A percentile compares a stretch with the other conserved stretches of the same genome.
These are phyloP conservation scores for Podosphaera xanthii DNA, from an alignment of 2,329 filamentous ascomycete species.

Conservation along the genomic window DNA sequence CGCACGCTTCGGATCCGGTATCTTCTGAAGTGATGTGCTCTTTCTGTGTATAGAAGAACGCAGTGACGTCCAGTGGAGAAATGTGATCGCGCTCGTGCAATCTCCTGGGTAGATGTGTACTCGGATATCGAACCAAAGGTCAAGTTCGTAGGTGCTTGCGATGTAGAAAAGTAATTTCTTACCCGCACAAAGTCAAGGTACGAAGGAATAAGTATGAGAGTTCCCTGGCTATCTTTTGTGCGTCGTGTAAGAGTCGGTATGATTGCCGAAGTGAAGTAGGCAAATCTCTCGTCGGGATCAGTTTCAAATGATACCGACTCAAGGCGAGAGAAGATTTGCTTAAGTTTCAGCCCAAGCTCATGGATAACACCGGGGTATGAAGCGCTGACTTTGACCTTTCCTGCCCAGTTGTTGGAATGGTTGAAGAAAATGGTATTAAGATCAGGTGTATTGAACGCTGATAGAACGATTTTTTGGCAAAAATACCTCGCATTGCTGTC, in stretches of 20 bases:
- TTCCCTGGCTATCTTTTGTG: constrained; percentile 41
- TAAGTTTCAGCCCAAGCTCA: constrained; percentile 45
- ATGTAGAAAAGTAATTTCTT: constrained; percentile 73
- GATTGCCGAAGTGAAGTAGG: constrained; percentile 67
- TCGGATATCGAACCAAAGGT: constrained; percentile 72
- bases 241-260: constrained; percentile 52
- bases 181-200: constrained; percentile 91
- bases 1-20: constrained; percentile 63
- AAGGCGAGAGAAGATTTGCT: constrained; percentile 80
- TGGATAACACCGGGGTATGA: constrained; percentile 49
- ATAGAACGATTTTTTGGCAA: constrained; percentile 66
- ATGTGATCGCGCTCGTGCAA: constrained; percentile 65
- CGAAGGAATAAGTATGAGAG: constrained; percentile 71
- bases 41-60: constrained; percentile 74
- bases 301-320: constrained; percentile 42
- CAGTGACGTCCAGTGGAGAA: constrained; percentile 67
- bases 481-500: constrained; percentile 60
- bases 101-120: constrained; percentile 58
- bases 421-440: constrained; percentile 57
- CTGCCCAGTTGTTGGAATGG: constrained; percentile 59
- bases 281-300: constrained; percentile 76
- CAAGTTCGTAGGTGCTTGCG: constrained; percentile 27
- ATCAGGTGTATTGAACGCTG: constrained; percentile 72
- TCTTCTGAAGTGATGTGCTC: constrained; percentile 92
- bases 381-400: constrained; percentile 51